Conservation (phyloP, 2,329 filamentous ascomycete species). For the Fusarium sp. region DNA sequence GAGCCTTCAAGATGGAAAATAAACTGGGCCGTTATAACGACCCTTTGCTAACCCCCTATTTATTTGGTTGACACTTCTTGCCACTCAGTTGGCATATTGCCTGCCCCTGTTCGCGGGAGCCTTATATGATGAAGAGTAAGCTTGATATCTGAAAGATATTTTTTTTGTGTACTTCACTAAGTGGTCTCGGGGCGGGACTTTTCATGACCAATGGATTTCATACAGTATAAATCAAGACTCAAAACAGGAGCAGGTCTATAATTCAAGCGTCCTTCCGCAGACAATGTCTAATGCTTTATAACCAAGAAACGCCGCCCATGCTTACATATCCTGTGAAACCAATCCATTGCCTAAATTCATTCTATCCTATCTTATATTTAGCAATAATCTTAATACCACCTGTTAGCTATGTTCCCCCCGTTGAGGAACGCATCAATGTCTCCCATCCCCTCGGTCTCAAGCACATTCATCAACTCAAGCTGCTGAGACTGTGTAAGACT, state of each 20-base stretch:
- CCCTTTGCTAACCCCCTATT: not conserved
- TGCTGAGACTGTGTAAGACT: conserved; percentile 84
- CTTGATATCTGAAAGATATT: not conserved
- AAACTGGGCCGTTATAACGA: not conserved
- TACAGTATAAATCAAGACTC: conserved; percentile 4
- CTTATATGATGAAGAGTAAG: not conserved
- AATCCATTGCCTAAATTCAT: conserved; percentile 7
- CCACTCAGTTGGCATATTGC: not conserved
- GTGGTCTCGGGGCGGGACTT: not conserved
- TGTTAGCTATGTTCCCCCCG: conserved; percentile 45
- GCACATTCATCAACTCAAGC: conserved; percentile 80
- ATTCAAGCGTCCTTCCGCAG: conserved; percentile 9
- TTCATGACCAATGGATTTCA: not conserved
- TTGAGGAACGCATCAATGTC: conserved; percentile 70
- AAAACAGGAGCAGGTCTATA: conserved; percentile 14
- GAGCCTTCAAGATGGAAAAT: conserved; percentile 3
- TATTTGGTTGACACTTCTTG: not conserved
- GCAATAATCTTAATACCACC: conserved; percentile 45
- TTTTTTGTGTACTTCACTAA: not conserved
- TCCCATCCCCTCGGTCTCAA: conserved; percentile 74
- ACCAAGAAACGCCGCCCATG: conserved; percentile 26
- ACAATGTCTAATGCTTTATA: conserved; percentile 30
- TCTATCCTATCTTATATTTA: conserved; percentile 1
- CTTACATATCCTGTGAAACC: not conserved
- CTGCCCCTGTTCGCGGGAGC: not conserved